A percentile compares a stretch with the other conserved stretches of the same genome.
phyloP scores from a whole-genome alignment of 148 eudicot species.

The Camellia lanceoleosa region DNA sequence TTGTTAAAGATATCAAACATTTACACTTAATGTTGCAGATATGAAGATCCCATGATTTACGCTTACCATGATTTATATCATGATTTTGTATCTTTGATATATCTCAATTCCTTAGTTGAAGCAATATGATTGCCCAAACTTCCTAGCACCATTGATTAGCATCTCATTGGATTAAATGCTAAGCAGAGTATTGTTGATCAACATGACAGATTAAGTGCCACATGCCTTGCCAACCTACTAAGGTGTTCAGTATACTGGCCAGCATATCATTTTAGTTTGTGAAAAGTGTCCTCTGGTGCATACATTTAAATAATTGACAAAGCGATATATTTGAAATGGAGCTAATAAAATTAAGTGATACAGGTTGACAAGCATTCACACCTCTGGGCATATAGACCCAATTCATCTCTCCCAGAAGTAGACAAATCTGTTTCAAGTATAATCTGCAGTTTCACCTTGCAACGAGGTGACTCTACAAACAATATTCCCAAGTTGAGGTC shows the following conservation, averaged over 20 bases:
- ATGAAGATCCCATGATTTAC: no score
- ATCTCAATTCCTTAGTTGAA: no score
- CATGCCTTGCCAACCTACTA: background rate
- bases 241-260: background rate
- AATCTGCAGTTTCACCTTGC: slow-evolving; percentile 69
- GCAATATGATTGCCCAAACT: background rate
- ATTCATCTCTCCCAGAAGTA: slow-evolving; percentile 39
- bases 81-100: no score
- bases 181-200: background rate
- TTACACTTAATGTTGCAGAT: no score
- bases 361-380: slow-evolving; percentile 15
- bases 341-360: background rate
- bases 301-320: background rate
- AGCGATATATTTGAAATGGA: background rate
- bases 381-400: slow-evolving; percentile 69
- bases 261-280: background rate
- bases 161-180: background rate
- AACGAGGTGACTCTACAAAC: slow-evolving; percentile 71
- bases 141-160: background rate
- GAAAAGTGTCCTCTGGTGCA: background rate
- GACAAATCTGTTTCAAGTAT: slow-evolving; percentile 37
- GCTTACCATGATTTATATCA: no score
- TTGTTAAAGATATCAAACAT: no score
- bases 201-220: background rate
- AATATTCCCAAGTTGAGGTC: slow-evolving; percentile 60